phyloP scores from a whole-genome alignment of 805 yeast genomes.

The Grigorovia transvaalensis region DNA sequence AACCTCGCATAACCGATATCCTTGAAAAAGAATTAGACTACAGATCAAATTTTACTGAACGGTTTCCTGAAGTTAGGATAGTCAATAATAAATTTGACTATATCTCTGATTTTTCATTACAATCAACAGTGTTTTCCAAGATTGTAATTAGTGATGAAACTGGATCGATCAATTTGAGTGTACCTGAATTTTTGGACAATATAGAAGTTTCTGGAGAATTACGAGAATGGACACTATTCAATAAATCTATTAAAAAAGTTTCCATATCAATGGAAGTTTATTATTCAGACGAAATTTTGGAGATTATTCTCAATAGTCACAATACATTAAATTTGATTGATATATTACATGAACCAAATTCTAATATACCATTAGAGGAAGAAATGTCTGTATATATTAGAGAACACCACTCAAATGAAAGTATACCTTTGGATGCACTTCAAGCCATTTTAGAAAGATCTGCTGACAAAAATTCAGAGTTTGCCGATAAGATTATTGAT shows the following conservation, averaged over 20 bases:
- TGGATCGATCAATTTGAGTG: slow-evolving; percentile 27
- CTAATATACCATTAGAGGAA: slow-evolving; percentile 2
- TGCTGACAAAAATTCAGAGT: not conserved
- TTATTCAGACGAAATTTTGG: slow-evolving; percentile 40
- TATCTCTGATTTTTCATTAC: slow-evolving; percentile 45
- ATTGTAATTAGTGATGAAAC: slow-evolving; percentile 31
- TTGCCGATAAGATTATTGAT: not conserved
- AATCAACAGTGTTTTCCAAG: slow-evolving; percentile 45
- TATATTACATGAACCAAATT: not conserved
- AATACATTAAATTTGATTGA: too few relatives aligned
- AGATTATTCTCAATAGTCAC: not conserved
- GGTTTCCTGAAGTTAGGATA: slow-evolving; percentile 27
- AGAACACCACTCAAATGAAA: not conserved
- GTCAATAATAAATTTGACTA: slow-evolving; percentile 31
- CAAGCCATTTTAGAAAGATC: not conserved
- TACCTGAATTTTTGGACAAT: slow-evolving; percentile 24
- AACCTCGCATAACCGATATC: slow-evolving; percentile 21
- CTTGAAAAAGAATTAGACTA: slow-evolving; percentile 32
- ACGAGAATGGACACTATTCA: not conserved
- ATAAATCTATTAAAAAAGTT: not conserved
- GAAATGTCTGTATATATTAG: not conserved
- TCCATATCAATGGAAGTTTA: slow-evolving; percentile 37
- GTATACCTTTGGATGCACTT: not conserved
- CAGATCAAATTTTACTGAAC: slow-evolving; percentile 31
- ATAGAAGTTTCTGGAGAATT: slow-evolving; percentile 3